A percentile compares a stretch with the other conserved stretches of the same genome.
Evolutionary conservation across 2,329 filamentous ascomycete species (phyloP).

Genomic region (Capronia americana): DNA sequence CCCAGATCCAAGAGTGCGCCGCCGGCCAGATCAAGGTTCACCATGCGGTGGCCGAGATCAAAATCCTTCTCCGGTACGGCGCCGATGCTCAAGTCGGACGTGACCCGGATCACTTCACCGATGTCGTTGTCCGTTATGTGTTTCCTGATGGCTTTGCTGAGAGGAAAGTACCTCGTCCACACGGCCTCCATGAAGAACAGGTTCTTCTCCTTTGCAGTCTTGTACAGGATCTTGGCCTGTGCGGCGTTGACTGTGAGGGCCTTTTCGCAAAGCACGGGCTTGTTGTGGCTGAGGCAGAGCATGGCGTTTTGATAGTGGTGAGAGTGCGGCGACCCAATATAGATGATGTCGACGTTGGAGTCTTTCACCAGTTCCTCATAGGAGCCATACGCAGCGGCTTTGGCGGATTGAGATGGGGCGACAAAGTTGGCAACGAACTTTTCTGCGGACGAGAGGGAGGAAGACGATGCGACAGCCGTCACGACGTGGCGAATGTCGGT

Average conservation of each 20-base stretch:
- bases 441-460: conserved; percentile 70
- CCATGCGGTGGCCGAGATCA: conserved; percentile 66
- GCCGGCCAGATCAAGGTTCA: conserved; percentile 82
- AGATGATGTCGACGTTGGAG: conserved; percentile 80
- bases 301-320: conserved; percentile 92
- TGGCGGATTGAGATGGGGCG: conserved; percentile 60
- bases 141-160: conserved; percentile 77
- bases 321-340: conserved; percentile 87
- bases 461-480: conserved; percentile 80
- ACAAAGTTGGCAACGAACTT: conserved; percentile 75
- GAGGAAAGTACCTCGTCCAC: conserved; percentile 87
- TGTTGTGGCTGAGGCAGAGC: conserved; percentile 81
- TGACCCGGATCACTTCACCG: conserved; percentile 66
- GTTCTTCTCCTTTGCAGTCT: conserved; percentile 74
- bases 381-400: conserved; percentile 76
- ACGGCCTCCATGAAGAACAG: conserved; percentile 85
- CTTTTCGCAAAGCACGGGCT: conserved; percentile 91
- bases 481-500: conserved; percentile 77
- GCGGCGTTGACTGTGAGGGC: conserved; percentile 82
- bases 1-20: conserved; percentile 84
- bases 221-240: conserved; percentile 74
- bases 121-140: conserved; percentile 59
- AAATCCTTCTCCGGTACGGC: conserved; percentile 58
- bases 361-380: conserved; percentile 83
- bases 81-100: conserved; percentile 61